Conservation (phyloP, 1,139 yeast genomes). For the Petasospora rhodanensis region DNA sequence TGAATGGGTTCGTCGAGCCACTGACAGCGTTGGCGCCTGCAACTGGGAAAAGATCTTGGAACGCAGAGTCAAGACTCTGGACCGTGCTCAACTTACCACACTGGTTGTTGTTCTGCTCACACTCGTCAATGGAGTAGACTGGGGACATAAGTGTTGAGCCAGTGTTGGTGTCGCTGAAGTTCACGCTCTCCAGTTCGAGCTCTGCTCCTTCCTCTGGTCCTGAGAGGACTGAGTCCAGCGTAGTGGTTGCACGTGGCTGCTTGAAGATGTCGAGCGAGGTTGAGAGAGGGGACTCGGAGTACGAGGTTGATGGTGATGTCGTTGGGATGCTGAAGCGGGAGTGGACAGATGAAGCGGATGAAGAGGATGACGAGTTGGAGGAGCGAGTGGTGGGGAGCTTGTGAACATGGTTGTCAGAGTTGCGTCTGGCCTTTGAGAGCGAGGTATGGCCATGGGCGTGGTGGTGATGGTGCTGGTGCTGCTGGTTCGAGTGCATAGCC, state of each 20-base stretch:
- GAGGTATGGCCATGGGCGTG: slow-evolving; percentile 7
- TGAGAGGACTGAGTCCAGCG: slow-evolving; percentile 13
- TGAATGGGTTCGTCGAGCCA: slow-evolving; percentile 4
- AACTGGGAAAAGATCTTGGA: slow-evolving; percentile 7
- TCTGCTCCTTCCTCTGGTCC: slow-evolving; percentile 3
- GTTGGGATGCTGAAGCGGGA: slow-evolving; percentile 14
- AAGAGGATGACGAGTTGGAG: slow-evolving; percentile 4
- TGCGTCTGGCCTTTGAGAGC: slow-evolving; percentile 14
- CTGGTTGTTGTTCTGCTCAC: background rate
- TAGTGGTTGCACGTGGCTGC: slow-evolving; percentile 5
- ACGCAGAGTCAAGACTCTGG: slow-evolving; percentile 6
- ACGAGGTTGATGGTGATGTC: slow-evolving; percentile 15
- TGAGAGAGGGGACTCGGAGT: slow-evolving; percentile 12
- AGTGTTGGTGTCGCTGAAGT: slow-evolving; percentile 16
- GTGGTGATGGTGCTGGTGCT: too few relatives aligned
- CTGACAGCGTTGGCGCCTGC: slow-evolving; percentile 1
- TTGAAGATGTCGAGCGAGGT: slow-evolving; percentile 14
- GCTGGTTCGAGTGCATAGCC: slow-evolving; percentile 6
- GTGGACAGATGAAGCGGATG: slow-evolving; percentile 10
- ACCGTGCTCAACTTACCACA: too few relatives aligned
- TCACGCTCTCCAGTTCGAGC: slow-evolving; percentile 11
- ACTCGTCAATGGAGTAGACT: slow-evolving; percentile 14
- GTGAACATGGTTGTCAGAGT: slow-evolving; percentile 19
- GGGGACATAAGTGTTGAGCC: slow-evolving; percentile 19
- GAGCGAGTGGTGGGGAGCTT: slow-evolving; percentile 11